Conservation (phyloP, 202 grass and related monocot species). For the Carex sylvatica region DNA sequence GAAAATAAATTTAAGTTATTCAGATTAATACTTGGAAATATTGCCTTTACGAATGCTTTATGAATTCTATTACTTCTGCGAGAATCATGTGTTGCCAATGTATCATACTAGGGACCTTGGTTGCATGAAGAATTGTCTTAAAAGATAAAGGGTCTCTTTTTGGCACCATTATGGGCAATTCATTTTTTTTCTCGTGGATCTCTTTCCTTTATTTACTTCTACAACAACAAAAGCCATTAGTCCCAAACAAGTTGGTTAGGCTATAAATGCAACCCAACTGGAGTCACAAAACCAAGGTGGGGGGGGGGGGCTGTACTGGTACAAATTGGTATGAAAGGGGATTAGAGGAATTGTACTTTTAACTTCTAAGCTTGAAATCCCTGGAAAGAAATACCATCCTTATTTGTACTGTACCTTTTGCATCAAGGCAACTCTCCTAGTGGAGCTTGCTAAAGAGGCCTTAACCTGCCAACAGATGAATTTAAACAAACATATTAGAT, state of each 20-base stretch:
- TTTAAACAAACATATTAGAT: slow-evolving; percentile 20
- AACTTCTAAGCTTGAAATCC: neutral
- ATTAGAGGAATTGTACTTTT: neutral
- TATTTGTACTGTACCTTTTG: slow-evolving; percentile 50
- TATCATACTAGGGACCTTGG: neutral
- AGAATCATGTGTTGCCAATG: neutral
- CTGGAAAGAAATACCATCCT: neutral
- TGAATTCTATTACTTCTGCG: neutral
- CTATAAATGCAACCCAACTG: no score
- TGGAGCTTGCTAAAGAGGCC: slow-evolving; percentile 41
- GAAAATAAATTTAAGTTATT: neutral
- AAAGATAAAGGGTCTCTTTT: neutral
- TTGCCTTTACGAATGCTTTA: neutral
- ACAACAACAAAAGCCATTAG: no score
- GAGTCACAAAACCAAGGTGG: no score
- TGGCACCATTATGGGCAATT: neutral
- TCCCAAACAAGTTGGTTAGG: no score
- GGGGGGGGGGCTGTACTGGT: neutral
- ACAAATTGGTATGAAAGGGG: neutral
- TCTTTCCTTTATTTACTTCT: neutral
- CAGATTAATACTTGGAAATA: neutral
- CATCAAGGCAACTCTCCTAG: slow-evolving; percentile 35
- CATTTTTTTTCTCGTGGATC: neutral
- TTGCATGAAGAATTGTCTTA: neutral
- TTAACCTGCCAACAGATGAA: slow-evolving; percentile 47